Evolutionary conservation across 129 eudicot species (phyloP).

Genomic region (Ambrosia artemisiifolia): DNA sequence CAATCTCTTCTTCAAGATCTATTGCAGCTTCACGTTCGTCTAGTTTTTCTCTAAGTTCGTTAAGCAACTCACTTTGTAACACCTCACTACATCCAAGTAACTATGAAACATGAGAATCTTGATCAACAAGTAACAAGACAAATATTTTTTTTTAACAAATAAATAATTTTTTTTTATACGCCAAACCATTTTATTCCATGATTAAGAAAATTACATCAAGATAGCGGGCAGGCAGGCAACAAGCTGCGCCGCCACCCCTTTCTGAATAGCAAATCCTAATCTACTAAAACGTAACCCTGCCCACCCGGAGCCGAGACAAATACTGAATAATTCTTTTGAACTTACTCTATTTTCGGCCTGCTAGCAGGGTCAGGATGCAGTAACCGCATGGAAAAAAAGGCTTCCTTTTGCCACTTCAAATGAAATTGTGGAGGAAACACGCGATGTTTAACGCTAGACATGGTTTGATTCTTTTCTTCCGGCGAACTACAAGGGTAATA

Average conservation of each 20-base stretch:
- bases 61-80: constrained; percentile 66
- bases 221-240: too few relatives aligned
- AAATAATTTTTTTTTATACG: too few relatives aligned
- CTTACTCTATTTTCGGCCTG: constrained; percentile 80
- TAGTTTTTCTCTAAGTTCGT: constrained; percentile 47
- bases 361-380: constrained; percentile 85
- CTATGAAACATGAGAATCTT: neutral
- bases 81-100: constrained; percentile 45
- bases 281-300: too few relatives aligned
- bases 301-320: neutral
- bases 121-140: neutral
- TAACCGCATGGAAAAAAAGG: constrained; percentile 78
- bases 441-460: constrained; percentile 73
- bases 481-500: constrained; percentile 78
- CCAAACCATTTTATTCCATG: too few relatives aligned
- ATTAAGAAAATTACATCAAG: too few relatives aligned
- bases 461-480: constrained; percentile 66
- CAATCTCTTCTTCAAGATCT: constrained; percentile 63
- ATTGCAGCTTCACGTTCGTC: constrained; percentile 67
- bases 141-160: too few relatives aligned
- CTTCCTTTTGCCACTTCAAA: constrained; percentile 90
- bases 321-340: neutral
- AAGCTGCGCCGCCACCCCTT: too few relatives aligned
- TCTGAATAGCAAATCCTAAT: too few relatives aligned
- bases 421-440: constrained; percentile 86